Conservation (phyloP, 2,329 filamentous ascomycete genomes). For the Botrytis hyacinthi region DNA sequence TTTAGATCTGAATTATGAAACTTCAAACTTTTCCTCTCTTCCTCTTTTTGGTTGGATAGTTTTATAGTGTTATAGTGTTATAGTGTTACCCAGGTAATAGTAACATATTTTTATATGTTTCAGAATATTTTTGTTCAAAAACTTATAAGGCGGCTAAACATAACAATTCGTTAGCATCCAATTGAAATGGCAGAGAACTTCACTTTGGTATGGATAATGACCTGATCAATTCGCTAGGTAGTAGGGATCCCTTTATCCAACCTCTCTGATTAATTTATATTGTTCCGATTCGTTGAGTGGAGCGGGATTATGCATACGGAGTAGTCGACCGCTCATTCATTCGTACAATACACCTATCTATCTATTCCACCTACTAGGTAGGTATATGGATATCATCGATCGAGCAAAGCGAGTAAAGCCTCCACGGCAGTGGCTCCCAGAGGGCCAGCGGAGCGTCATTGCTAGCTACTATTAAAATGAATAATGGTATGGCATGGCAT, state of each 20-base stretch:
- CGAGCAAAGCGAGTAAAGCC: not conserved
- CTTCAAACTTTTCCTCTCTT: not conserved
- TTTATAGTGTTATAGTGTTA: not conserved
- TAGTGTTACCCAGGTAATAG: not conserved
- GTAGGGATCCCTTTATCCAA: constrained; percentile 1
- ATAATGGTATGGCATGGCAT: not conserved
- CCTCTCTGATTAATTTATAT: constrained; percentile 6
- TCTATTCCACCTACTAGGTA: too few species aligned
- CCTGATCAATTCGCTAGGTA: not conserved
- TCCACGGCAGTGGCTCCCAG: not conserved
- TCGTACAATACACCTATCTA: not conserved
- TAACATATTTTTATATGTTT: not conserved
- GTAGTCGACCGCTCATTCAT: not conserved
- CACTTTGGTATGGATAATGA: not conserved
- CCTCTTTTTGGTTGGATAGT: not conserved
- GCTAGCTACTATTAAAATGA: not conserved
- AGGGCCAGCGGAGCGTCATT: constrained; percentile 6
- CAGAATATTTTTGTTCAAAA: not conserved
- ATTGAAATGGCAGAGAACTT: not conserved
- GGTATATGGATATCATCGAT: not conserved
- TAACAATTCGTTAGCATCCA: not conserved
- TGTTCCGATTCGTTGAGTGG: not conserved
- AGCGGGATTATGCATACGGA: not conserved
- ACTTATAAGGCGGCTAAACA: not conserved
- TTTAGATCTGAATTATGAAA: not conserved